Evolutionary conservation across 306 rosid species (phyloP).

Genomic region (Rosa multiflora): DNA sequence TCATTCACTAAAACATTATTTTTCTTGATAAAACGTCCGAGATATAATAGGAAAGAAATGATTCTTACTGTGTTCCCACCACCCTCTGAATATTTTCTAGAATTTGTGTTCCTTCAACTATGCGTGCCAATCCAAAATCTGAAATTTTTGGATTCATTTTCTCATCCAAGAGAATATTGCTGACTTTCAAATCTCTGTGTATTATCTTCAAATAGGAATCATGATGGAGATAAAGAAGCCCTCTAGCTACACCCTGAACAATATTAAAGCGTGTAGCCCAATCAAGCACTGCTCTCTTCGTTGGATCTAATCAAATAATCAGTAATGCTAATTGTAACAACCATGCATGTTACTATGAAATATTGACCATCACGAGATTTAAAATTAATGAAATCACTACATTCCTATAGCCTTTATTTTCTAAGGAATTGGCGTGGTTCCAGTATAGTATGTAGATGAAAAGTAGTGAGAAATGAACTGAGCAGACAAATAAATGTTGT

Average conservation of each 20-base stretch:
- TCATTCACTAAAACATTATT: neutral
- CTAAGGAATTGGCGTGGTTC: too few relatives aligned
- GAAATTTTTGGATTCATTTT: conserved; percentile 39
- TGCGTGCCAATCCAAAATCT: conserved; percentile 35
- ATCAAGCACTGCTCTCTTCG: conserved; percentile 6
- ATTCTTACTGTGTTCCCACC: conserved; percentile 35
- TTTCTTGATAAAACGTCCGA: neutral
- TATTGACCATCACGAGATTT: too few relatives aligned
- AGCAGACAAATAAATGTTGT: too few relatives aligned
- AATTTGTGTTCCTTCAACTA: conserved; percentile 21
- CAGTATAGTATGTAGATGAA: neutral
- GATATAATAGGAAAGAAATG: neutral
- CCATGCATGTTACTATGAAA: too few relatives aligned
- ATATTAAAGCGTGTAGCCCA: conserved; percentile 29
- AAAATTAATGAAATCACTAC: too few relatives aligned
- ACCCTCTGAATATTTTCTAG: conserved; percentile 25
- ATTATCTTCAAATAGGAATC: conserved; percentile 28
- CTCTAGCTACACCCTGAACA: conserved; percentile 22
- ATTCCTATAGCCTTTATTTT: too few relatives aligned
- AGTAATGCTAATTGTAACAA: neutral
- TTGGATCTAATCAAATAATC: conserved; percentile 8
- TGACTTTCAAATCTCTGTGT: conserved; percentile 26
- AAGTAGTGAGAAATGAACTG: neutral
- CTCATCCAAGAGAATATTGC: conserved; percentile 34
- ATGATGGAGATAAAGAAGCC: conserved; percentile 31